These are phyloP conservation scores for Aureobasidium lini DNA, from an alignment of 2,329 filamentous ascomycete genomes.

Conservation along the genomic window DNA sequence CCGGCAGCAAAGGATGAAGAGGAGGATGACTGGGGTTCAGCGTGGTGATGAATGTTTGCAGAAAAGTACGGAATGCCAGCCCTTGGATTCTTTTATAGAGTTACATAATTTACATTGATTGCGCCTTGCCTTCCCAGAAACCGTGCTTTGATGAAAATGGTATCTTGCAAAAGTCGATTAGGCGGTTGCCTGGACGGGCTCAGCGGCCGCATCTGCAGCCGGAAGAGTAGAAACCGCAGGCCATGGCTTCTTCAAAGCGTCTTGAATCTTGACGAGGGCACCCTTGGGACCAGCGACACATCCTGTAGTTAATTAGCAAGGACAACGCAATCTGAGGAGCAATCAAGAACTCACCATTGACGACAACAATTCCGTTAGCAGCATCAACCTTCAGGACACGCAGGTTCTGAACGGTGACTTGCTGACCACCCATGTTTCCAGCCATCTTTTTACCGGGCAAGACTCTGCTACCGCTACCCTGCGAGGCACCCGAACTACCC, in stretches of 20 bases:
- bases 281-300: conserved; percentile 83
- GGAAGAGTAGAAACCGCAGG: conserved; percentile 38
- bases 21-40: conserved; percentile 34
- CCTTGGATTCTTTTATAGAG: conserved; percentile 6
- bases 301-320: conserved; percentile 31
- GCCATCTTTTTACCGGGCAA: conserved; percentile 97
- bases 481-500: conserved; percentile 80
- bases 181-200: conserved; percentile 4
- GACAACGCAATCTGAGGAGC: too few species aligned
- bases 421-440: conserved; percentile 86
- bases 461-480: conserved; percentile 87
- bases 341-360: conserved; percentile 56
- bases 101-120: conserved; percentile 13
- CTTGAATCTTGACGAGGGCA: conserved; percentile 74
- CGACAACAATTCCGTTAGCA: conserved; percentile 77
- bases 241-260: conserved; percentile 83
- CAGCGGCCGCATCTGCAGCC: conserved; percentile 6
- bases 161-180: conserved; percentile 9
- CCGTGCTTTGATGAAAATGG: conserved; percentile 1
- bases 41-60: conserved; percentile 24
- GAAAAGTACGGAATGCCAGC: not conserved
- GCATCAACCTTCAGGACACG: conserved; percentile 82
- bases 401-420: conserved; percentile 84
- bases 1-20: conserved; percentile 30
- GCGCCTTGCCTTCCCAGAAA: conserved; percentile 1